These are phyloP conservation scores for Solanum paucissectum DNA, from an alignment of 257 asterid genomes.

Conservation along the genomic window DNA sequence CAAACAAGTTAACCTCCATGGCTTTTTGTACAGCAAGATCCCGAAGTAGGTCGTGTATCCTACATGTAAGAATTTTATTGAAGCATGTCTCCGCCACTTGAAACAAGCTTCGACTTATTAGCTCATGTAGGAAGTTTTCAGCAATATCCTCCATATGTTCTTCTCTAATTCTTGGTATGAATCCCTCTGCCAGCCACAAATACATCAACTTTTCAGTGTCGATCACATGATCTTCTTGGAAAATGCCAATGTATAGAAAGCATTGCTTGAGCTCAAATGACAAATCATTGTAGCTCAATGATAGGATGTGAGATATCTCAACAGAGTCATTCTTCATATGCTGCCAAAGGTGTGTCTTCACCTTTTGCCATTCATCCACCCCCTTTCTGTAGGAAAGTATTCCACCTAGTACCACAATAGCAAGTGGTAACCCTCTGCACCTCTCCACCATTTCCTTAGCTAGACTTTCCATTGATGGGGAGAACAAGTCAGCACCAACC, in stretches of 20 bases:
- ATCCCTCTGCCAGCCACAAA: constrained; percentile 2
- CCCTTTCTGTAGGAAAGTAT: background rate
- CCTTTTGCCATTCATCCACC: background rate
- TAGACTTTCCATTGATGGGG: background rate
- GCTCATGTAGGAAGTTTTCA: background rate
- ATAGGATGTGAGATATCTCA: too few relatives aligned
- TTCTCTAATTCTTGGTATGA: background rate
- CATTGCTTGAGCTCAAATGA: too few relatives aligned
- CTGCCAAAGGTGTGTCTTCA: background rate
- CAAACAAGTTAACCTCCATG: background rate
- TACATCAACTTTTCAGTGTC: background rate
- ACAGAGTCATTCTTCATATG: too few relatives aligned
- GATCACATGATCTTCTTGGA: background rate
- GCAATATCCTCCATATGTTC: background rate
- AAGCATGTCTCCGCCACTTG: background rate
- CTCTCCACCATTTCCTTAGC: background rate
- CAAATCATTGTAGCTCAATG: too few relatives aligned
- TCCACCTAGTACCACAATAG: constrained; percentile 1
- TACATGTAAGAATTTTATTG: background rate
- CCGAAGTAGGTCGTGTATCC: constrained; percentile 1
- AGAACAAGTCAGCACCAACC: background rate
- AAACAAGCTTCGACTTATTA: background rate
- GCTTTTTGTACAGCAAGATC: constrained; percentile 1
- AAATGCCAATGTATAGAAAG: background rate
- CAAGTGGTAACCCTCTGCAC: constrained; percentile 4